Conservation (phyloP, 495 filamentous ascomycete genomes). For the Aspergillus avenaceus region DNA sequence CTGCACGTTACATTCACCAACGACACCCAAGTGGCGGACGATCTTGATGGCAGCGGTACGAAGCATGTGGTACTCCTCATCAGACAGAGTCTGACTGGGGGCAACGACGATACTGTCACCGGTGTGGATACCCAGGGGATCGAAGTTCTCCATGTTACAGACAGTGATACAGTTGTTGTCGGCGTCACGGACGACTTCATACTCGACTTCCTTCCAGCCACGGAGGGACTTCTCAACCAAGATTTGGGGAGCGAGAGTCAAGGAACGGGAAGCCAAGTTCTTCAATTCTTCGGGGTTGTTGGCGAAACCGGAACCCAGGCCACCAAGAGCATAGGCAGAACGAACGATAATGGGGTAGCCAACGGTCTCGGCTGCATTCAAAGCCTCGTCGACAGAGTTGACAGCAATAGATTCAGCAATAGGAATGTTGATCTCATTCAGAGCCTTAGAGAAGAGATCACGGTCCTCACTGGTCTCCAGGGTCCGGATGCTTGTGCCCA, state of each 20-base stretch:
- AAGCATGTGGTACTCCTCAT: conserved; percentile 99
- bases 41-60: conserved; percentile 97
- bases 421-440: conserved; percentile 97
- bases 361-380: conserved; percentile 79
- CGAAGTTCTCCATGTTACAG: conserved; percentile 99
- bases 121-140: conserved; percentile 96
- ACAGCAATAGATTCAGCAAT: conserved; percentile 96
- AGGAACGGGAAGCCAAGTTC: conserved; percentile 86
- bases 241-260: conserved; percentile 92
- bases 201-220: conserved; percentile 99
- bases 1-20: conserved; percentile 98
- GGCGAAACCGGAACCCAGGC: conserved; percentile 92
- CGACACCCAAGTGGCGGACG: conserved; percentile 92
- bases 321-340: conserved; percentile 95
- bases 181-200: conserved; percentile 94
- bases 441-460: conserved; percentile 92
- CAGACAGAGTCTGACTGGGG: conserved; percentile 91
- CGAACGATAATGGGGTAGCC: conserved; percentile 96
- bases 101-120: conserved; percentile 98
- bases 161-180: conserved; percentile 99
- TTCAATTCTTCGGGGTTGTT: conserved; percentile 79
- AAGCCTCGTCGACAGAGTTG: conserved; percentile 77
- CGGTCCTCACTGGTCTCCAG: conserved; percentile 98
- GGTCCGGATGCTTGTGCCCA: conserved; percentile 94
- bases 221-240: conserved; percentile 98